Evolutionary conservation across 352 stramenopile genomes (phyloP), one percentile per base, ranked within the genome.

Genomic region (Phytophthora ramorum): DNA sequence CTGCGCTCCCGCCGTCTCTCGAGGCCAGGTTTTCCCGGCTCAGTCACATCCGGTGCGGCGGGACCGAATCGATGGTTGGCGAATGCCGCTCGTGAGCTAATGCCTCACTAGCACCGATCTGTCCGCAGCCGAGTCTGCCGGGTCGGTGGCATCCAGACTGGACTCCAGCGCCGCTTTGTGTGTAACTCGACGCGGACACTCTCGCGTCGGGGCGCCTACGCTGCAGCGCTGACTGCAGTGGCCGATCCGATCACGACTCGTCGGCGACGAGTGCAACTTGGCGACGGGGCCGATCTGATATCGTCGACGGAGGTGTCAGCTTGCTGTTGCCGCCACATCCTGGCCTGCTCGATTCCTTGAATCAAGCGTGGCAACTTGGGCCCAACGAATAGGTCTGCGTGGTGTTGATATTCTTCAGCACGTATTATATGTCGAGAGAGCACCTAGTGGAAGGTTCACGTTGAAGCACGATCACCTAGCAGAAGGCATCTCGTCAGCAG

Each of bases 281-380:
- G 58, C 58, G 40, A 64, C 47, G 46, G 52, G 10, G 44, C 12
- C 14, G 45, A 63, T 67, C 63, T 71, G 63, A 71, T 67, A 71
- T 63, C 50, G 43, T 59, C 41, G n/a, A 37, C 50, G 43, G 43
- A 47, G 52, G 41, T 43, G 48, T 46, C 57, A 63, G 35, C 30
- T 58, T 62, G 30, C n/a, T 54, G 45, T 20, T 51, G 63, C 44
- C 45, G 62, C 30, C 34, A 57, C 50, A 54, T 41, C 50, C 59
- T 65, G 20, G 32, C 17, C 43, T 19, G 19, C 37, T 44, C 41
- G 16, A 52, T 57, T 69, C 52, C 40, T 64, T 65, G 48, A 64
- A 70, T 64, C 53, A 28, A 65, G 1, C 3, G 22, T 24, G 22
- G 22, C 22, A 24, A 24, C 22, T 24, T 3, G 47, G 30, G 26